A percentile compares a stretch with the other conserved stretches of the same genome.
Conservation (phyloP, 2,329 filamentous ascomycete species). For the Epichloe glyceriae region DNA sequence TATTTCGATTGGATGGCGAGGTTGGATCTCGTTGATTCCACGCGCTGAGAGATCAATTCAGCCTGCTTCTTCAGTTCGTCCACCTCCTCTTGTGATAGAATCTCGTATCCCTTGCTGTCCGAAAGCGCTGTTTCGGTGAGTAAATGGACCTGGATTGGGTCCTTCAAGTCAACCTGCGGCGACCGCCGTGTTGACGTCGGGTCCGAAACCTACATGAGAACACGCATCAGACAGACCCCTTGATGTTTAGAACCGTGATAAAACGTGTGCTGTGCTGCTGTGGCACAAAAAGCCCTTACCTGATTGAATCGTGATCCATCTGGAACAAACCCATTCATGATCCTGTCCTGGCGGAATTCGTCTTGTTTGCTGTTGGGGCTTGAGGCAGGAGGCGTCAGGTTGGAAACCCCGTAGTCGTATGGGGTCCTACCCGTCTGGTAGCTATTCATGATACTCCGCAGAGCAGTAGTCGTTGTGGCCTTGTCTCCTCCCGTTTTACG, state of each 20-base stretch:
- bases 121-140: constrained; percentile 86
- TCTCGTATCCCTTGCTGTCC: constrained; percentile 74
- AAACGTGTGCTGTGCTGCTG: not conserved
- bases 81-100: constrained; percentile 83
- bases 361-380: constrained; percentile 34
- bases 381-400: constrained; percentile 20
- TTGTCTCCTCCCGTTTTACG: constrained; percentile 4
- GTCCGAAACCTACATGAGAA: not conserved
- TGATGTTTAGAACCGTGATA: not conserved
- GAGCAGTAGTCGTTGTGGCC: not conserved
- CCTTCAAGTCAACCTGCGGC: constrained; percentile 47
- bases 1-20: constrained; percentile 86
- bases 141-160: constrained; percentile 75
- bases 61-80: constrained; percentile 84
- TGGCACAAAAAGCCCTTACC: constrained; percentile 29
- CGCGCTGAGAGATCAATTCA: constrained; percentile 56
- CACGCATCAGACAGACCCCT: not conserved
- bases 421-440: constrained; percentile 22
- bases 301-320: constrained; percentile 42
- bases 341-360: constrained; percentile 44
- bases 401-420: constrained; percentile 22
- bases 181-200: constrained; percentile 19
- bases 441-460: constrained; percentile 23
- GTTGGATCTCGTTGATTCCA: constrained; percentile 71
- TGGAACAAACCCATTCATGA: constrained; percentile 12